Conservation (phyloP, 371 early-diverging fungal species). For the Haplosporangium sp. region DNA sequence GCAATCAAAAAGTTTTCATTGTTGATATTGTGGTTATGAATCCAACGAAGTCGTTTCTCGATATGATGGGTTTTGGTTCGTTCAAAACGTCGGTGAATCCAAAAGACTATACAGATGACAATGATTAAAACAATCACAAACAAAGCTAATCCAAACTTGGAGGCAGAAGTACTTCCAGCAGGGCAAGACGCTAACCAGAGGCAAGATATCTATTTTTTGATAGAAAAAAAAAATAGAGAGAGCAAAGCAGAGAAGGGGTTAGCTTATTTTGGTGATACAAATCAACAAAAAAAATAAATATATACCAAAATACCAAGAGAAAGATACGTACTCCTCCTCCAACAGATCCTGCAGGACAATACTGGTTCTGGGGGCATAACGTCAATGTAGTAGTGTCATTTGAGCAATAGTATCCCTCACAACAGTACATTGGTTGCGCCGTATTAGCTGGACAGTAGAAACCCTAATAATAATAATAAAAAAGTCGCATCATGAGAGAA, state of each 20-base stretch:
- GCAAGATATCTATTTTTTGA: constrained; percentile 33
- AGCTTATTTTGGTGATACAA: neutral
- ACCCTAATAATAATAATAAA: constrained; percentile 25
- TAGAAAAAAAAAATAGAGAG: neutral
- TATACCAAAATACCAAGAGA: neutral
- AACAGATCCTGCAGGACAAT: constrained; percentile 52
- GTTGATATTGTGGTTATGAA: constrained; percentile 40
- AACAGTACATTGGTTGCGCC: constrained; percentile 63
- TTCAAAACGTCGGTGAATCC: constrained; percentile 34
- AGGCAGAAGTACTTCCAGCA: constrained; percentile 43
- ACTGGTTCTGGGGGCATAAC: constrained; percentile 57
- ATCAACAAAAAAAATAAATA: neutral
- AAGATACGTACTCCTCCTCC: constrained; percentile 28
- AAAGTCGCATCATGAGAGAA: too few species aligned
- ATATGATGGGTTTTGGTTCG: constrained; percentile 37
- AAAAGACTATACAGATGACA: constrained; percentile 42
- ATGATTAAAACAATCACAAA: constrained; percentile 44
- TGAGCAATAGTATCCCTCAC: constrained; percentile 62
- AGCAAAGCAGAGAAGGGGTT: neutral
- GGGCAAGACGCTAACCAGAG: constrained; percentile 54
- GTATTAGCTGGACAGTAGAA: constrained; percentile 62
- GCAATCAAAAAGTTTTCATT: constrained; percentile 35
- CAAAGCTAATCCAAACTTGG: constrained; percentile 50
- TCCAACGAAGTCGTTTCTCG: constrained; percentile 52
- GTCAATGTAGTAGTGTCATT: constrained; percentile 43